These are phyloP conservation scores for Carex cristatella DNA, from an alignment of 176 grass and related monocot genomes.

Conservation along the genomic window DNA sequence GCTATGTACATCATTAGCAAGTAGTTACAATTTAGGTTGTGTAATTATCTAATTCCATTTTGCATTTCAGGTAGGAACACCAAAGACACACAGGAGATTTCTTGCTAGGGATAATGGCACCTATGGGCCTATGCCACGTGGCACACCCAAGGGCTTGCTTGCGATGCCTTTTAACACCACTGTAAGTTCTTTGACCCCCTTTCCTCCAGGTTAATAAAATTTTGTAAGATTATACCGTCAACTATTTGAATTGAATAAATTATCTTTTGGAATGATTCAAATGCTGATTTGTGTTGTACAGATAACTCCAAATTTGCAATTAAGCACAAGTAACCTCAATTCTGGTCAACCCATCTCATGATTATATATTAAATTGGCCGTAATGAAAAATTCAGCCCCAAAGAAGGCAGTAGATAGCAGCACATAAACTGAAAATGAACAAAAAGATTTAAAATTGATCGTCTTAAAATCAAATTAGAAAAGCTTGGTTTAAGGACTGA, in stretches of 20 bases:
- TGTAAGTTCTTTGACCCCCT: constrained; percentile 37
- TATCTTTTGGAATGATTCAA: neutral
- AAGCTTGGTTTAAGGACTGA: neutral
- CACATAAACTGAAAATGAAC: neutral
- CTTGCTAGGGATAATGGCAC: constrained; percentile 83
- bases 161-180: constrained; percentile 98
- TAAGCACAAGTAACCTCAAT: neutral
- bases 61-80: constrained; percentile 72
- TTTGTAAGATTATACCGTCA: neutral
- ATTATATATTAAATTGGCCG: neutral
- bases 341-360: neutral
- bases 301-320: neutral
- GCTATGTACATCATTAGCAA: neutral
- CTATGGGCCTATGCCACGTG: constrained; percentile 87
- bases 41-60: neutral
- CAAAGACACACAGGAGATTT: constrained; percentile 89
- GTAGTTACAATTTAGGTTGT: neutral
- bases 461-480: neutral
- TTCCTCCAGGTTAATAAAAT: neutral
- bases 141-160: constrained; percentile 75
- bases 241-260: neutral
- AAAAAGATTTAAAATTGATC: neutral
- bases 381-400: neutral
- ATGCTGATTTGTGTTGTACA: neutral
- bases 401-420: neutral